Conservation (phyloP, 345 rosid species). For the Eucalyptus erythrocorys region DNA sequence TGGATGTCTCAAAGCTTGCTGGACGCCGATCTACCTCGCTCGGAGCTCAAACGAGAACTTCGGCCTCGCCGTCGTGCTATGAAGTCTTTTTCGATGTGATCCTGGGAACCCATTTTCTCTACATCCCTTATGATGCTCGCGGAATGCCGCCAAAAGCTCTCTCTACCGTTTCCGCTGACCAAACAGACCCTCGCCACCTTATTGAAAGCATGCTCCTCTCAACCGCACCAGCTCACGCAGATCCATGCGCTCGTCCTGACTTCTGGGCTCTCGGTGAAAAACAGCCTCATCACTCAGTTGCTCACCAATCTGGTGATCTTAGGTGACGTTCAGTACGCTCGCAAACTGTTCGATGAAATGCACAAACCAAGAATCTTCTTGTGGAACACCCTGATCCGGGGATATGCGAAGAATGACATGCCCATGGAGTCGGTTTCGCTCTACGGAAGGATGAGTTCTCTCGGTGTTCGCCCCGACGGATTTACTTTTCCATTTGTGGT, state of each 20-base stretch:
- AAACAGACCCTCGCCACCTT: conserved; percentile 19
- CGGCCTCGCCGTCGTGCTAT: neutral
- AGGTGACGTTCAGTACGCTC: conserved; percentile 28
- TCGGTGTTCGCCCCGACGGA: conserved; percentile 22
- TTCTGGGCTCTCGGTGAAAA: conserved; percentile 25
- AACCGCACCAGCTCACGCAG: conserved; percentile 16
- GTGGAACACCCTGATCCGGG: conserved; percentile 43
- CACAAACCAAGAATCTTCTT: conserved; percentile 35
- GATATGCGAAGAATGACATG: conserved; percentile 22
- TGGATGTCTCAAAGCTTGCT: neutral
- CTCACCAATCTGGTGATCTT: neutral
- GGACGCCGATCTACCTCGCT: neutral
- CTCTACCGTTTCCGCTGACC: conserved; percentile 3
- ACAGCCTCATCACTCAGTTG: conserved; percentile 30
- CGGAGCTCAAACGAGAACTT: neutral
- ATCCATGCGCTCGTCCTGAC: conserved; percentile 24
- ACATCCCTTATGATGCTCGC: neutral
- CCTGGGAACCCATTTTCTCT: neutral
- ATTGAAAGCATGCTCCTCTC: conserved; percentile 11
- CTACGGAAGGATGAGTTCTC: conserved; percentile 17
- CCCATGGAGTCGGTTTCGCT: conserved; percentile 6
- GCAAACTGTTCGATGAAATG: conserved; percentile 43
- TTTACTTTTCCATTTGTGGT: conserved; percentile 37
- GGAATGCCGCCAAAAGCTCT: neutral
- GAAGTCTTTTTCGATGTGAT: neutral